phyloP scores from a whole-genome alignment of 2,329 filamentous ascomycete genomes.

The Capronia epimyces region DNA sequence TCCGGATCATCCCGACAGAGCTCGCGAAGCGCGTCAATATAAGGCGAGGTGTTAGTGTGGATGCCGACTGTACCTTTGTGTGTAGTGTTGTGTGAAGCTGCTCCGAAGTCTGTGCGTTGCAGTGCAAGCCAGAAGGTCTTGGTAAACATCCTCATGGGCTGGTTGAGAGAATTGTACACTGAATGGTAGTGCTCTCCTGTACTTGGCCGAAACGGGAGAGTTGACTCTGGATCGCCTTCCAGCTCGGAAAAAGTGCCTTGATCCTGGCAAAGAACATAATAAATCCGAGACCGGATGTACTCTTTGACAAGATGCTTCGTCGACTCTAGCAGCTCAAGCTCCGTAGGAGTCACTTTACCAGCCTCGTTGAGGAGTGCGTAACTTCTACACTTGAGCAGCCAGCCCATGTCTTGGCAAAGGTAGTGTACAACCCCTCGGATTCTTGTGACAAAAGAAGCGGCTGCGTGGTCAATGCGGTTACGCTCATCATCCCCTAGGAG shows the following conservation, averaged over 20 bases:
- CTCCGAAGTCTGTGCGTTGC: constrained; percentile 9
- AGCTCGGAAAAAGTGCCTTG: constrained; percentile 2
- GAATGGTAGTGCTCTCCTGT: constrained; percentile 1
- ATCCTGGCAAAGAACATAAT: constrained; percentile 23
- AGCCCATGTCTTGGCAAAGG: constrained; percentile 37
- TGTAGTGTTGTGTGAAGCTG: constrained; percentile 1
- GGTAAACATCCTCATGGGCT: constrained; percentile 27
- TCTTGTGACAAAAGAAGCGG: constrained; percentile 48
- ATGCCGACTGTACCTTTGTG: constrained; percentile 4
- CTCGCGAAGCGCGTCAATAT: constrained; percentile 1
- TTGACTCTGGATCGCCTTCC: constrained; percentile 4
- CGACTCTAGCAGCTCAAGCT: constrained; percentile 17
- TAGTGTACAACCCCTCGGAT: constrained; percentile 36
- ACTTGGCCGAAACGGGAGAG: constrained; percentile 5
- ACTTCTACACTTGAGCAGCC: constrained; percentile 35
- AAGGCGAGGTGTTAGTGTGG: neutral
- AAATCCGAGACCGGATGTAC: constrained; percentile 33
- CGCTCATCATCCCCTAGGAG: constrained; percentile 50
- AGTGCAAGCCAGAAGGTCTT: constrained; percentile 32
- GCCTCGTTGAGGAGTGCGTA: constrained; percentile 32
- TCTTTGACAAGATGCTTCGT: constrained; percentile 32
- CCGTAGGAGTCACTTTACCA: constrained; percentile 11
- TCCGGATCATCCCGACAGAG: constrained; percentile 1
- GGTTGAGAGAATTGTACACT: constrained; percentile 15
- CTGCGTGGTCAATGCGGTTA: constrained; percentile 56